These are phyloP conservation scores for Clitopilus passeckerianus DNA, from an alignment of 768 basidiomycete species.

Conservation along the genomic window DNA sequence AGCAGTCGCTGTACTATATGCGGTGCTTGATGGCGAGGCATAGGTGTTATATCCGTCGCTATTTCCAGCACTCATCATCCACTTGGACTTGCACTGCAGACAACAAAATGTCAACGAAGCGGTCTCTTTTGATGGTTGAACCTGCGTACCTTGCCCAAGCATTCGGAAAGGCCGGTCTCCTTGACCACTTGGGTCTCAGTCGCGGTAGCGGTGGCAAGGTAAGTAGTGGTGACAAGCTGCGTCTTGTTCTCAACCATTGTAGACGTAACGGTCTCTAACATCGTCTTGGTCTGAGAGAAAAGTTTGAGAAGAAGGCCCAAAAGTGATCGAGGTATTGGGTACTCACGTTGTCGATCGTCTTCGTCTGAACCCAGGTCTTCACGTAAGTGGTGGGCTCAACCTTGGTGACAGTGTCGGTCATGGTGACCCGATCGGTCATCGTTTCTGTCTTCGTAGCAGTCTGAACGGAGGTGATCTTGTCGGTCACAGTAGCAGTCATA, in stretches of 20 bases:
- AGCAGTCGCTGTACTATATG: slow-evolving; percentile 14
- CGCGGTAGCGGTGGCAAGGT: slow-evolving; percentile 39
- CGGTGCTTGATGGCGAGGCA: slow-evolving; percentile 20
- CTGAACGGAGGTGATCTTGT: slow-evolving; percentile 47
- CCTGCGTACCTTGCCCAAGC: slow-evolving; percentile 41
- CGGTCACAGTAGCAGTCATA: slow-evolving; percentile 43
- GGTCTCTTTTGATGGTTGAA: not conserved
- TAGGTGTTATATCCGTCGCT: slow-evolving; percentile 45
- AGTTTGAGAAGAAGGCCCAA: slow-evolving; percentile 1
- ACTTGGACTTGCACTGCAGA: slow-evolving; percentile 52
- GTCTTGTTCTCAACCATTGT: slow-evolving; percentile 47
- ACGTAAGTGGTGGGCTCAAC: slow-evolving; percentile 56
- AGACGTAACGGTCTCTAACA: slow-evolving; percentile 51
- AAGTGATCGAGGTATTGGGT: slow-evolving; percentile 1
- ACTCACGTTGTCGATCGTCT: slow-evolving; percentile 52
- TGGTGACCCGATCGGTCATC: slow-evolving; percentile 47
- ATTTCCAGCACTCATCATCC: slow-evolving; percentile 48
- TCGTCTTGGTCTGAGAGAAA: slow-evolving; percentile 46
- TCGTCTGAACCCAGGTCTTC: slow-evolving; percentile 49
- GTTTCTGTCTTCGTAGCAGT: slow-evolving; percentile 54
- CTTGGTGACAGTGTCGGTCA: slow-evolving; percentile 46
- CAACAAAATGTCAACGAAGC: slow-evolving; percentile 9
- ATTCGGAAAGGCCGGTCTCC: slow-evolving; percentile 48
- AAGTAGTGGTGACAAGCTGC: slow-evolving; percentile 44
- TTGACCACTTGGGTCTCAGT: slow-evolving; percentile 40